These are phyloP conservation scores for Hypomyces rosellus DNA, from an alignment of 2,329 filamentous ascomycete species.

Conservation along the genomic window DNA sequence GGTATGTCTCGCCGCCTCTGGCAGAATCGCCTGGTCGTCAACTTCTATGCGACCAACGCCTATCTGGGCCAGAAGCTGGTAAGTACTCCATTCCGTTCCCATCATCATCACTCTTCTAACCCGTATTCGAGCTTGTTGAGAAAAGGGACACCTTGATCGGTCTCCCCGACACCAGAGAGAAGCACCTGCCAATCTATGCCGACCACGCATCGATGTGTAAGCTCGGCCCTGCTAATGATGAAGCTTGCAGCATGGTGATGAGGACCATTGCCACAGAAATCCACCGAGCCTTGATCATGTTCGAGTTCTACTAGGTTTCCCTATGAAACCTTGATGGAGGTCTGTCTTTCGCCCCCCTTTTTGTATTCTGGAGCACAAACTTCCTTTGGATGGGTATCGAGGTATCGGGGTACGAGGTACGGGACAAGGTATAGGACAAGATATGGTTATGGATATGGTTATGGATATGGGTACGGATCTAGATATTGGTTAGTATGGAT, in stretches of 20 bases:
- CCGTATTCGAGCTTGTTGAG: neutral
- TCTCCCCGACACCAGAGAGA: conserved; percentile 4
- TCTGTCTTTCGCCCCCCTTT: neutral
- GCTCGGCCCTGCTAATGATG: neutral
- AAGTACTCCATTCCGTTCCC: neutral
- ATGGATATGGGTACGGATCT: too few relatives aligned
- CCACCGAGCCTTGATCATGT: neutral
- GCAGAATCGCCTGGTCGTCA: conserved; percentile 4
- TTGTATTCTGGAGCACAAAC: too few relatives aligned
- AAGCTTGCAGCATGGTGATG: conserved; percentile 2
- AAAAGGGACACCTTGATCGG: neutral
- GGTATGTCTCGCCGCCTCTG: conserved; percentile 3
- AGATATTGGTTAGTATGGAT: too few relatives aligned
- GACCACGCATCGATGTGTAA: conserved; percentile 9
- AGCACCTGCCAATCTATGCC: conserved; percentile 5
- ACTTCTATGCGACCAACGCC: conserved; percentile 4
- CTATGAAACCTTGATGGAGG: neutral
- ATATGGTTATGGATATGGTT: too few relatives aligned
- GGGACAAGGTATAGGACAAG: too few relatives aligned
- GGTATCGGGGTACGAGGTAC: too few relatives aligned
- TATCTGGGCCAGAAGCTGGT: conserved; percentile 5
- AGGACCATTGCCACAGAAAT: conserved; percentile 5
- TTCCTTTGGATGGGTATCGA: too few relatives aligned
- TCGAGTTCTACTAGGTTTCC: too few relatives aligned
- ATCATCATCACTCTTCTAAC: neutral